Evolutionary conservation across 2,329 filamentous ascomycete species (phyloP).

Genomic region (Xylariaceae sp.): DNA sequence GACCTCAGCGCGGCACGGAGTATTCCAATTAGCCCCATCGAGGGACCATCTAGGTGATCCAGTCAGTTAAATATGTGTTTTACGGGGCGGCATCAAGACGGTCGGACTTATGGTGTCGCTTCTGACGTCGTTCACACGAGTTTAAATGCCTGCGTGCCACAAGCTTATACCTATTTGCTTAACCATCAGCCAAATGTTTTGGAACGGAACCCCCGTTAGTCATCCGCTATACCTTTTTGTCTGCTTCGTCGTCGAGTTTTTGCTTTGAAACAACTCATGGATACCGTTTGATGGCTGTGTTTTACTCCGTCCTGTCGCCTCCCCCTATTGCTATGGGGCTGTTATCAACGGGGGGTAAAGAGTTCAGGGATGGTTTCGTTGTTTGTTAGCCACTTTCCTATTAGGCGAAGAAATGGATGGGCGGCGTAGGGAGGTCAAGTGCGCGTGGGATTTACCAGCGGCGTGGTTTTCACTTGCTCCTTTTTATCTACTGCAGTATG

Average conservation of each 20-base stretch:
- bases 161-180: constrained; percentile 8
- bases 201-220: constrained; percentile 1
- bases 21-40: constrained; percentile 64
- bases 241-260: neutral
- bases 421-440: constrained; percentile 20
- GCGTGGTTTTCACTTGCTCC: neutral
- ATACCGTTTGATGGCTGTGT: constrained; percentile 37
- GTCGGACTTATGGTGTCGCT: neutral
- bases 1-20: constrained; percentile 70
- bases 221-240: constrained; percentile 21
- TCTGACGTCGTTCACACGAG: neutral
- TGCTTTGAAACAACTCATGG: constrained; percentile 33
- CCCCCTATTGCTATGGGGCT: constrained; percentile 6
- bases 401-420: constrained; percentile 13
- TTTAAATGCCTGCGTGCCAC: neutral
- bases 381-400: neutral
- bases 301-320: constrained; percentile 3
- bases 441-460: neutral
- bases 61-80: neutral
- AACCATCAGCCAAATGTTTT: neutral
- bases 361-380: neutral
- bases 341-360: neutral
- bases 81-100: neutral
- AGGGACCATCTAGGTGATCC: constrained; percentile 46
- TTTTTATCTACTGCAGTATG: neutral